These are phyloP conservation scores for Mycena latifolia DNA, from an alignment of 768 basidiomycete species.

Conservation along the genomic window DNA sequence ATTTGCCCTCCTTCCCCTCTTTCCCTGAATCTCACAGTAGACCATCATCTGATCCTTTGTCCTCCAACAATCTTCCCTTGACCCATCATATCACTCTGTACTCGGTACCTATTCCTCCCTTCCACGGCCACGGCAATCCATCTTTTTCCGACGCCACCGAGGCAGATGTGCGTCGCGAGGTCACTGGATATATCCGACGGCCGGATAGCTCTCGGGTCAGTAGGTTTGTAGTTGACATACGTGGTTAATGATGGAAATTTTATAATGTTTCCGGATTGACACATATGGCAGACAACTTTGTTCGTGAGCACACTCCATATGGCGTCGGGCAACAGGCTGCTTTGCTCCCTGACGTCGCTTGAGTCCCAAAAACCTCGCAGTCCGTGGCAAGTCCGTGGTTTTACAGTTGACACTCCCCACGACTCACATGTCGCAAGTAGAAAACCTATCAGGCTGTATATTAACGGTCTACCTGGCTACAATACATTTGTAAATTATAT, in stretches of 20 bases:
- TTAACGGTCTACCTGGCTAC: not conserved
- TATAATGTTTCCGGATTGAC: not conserved
- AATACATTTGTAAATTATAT: conserved; percentile 25
- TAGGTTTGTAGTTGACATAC: conserved; percentile 34
- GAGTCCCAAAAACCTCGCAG: conserved; percentile 7
- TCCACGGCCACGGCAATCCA: conserved; percentile 14
- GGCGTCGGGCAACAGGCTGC: too few relatives aligned
- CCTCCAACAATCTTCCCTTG: conserved; percentile 28
- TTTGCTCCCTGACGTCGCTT: too few relatives aligned
- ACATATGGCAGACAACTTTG: conserved; percentile 16
- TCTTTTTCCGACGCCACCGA: conserved; percentile 37
- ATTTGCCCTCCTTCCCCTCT: conserved; percentile 61
- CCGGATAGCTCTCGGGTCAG: conserved; percentile 34
- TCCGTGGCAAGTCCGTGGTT: too few relatives aligned
- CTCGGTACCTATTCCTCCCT: conserved; percentile 22
- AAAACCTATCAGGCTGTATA: too few relatives aligned
- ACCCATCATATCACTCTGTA: conserved; percentile 41
- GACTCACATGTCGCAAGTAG: too few relatives aligned
- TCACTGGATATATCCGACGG: conserved; percentile 46
- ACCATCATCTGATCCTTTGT: conserved; percentile 7
- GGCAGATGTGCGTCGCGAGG: conserved; percentile 33
- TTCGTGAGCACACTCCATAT: too few relatives aligned
- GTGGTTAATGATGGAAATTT: not conserved
- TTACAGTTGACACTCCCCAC: not conserved
- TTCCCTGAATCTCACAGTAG: conserved; percentile 33